Percentiles rank a stretch among this genome's conserved stretches.
Evolutionary conservation across 371 early-diverging fungal species (phyloP).

Genomic region (Smittium culicis): DNA sequence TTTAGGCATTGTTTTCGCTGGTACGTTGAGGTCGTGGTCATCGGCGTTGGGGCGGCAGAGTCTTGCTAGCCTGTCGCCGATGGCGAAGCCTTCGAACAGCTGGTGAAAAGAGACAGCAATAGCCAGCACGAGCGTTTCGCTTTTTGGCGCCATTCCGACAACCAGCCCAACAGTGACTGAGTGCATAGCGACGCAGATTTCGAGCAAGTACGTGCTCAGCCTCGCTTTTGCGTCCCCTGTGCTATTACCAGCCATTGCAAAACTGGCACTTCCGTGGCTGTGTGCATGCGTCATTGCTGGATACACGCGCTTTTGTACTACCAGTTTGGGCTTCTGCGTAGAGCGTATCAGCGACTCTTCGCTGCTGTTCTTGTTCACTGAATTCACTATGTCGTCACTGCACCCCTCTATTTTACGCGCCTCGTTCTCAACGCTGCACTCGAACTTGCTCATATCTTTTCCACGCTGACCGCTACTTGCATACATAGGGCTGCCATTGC

Average conservation of each 20-base stretch:
- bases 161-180: constrained; percentile 76
- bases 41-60: constrained; percentile 12
- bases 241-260: too few relatives aligned
- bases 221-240: too few relatives aligned
- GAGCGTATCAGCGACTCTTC: not conserved
- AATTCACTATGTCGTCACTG: not conserved
- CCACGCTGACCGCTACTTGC: too few relatives aligned
- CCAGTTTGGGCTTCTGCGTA: not conserved
- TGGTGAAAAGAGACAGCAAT: constrained; percentile 82
- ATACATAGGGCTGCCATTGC: too few relatives aligned
- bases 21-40: not conserved
- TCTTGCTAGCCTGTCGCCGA: constrained; percentile 57
- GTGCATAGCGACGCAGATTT: constrained; percentile 71
- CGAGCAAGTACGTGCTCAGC: constrained; percentile 43
- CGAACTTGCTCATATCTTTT: too few relatives aligned
- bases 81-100: constrained; percentile 76
- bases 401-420: not conserved
- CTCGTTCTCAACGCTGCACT: too few relatives aligned
- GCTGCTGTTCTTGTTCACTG: not conserved
- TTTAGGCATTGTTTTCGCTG: not conserved
- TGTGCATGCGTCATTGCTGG: not conserved
- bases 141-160: constrained; percentile 48
- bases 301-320: not conserved
- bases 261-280: too few relatives aligned
- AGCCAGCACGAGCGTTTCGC: constrained; percentile 50